A percentile compares a stretch with the other conserved stretches of the same genome.
phyloP scores from a whole-genome alignment of 2,329 filamentous ascomycete species.

The Colletotrichum liriopes region DNA sequence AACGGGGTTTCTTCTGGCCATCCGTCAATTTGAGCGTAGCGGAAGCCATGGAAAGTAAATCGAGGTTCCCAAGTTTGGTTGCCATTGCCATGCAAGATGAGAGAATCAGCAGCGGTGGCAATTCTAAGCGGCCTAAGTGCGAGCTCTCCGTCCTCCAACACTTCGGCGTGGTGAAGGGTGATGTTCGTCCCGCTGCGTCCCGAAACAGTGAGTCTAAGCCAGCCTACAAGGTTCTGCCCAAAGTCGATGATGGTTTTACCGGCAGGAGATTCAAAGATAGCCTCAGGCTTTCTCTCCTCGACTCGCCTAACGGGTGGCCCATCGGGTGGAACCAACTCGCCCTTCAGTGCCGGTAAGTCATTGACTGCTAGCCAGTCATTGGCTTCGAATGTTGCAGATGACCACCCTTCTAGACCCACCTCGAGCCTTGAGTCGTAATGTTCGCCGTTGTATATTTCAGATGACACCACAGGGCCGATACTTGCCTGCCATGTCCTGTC shows the following conservation, averaged over 20 bases:
- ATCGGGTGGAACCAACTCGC: constrained; percentile 57
- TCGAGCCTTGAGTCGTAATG: constrained; percentile 59
- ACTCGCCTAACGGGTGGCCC: constrained; percentile 61
- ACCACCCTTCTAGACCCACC: constrained; percentile 50
- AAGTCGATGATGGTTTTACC: constrained; percentile 68
- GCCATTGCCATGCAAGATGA: constrained; percentile 50
- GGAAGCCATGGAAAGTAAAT: constrained; percentile 69
- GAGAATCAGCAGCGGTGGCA: constrained; percentile 59
- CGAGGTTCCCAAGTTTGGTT: constrained; percentile 58
- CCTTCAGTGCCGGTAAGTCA: constrained; percentile 49
- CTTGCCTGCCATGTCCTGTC: constrained; percentile 57
- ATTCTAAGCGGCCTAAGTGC: constrained; percentile 58
- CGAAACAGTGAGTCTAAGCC: constrained; percentile 57
- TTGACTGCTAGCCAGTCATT: constrained; percentile 51
- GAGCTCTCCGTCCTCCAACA: constrained; percentile 65
- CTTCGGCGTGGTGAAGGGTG: constrained; percentile 68
- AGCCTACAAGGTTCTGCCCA: constrained; percentile 72
- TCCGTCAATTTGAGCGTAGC: constrained; percentile 64
- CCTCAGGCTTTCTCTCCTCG: constrained; percentile 49
- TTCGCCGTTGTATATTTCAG: constrained; percentile 69
- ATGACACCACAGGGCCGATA: constrained; percentile 52
- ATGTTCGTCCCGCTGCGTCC: constrained; percentile 59
- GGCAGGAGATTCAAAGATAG: constrained; percentile 53
- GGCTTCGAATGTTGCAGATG: constrained; percentile 46
- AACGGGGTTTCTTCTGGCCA: constrained; percentile 53